Conservation (phyloP, 257 asterid genomes). For the Solanum pinnatisectum region DNA sequence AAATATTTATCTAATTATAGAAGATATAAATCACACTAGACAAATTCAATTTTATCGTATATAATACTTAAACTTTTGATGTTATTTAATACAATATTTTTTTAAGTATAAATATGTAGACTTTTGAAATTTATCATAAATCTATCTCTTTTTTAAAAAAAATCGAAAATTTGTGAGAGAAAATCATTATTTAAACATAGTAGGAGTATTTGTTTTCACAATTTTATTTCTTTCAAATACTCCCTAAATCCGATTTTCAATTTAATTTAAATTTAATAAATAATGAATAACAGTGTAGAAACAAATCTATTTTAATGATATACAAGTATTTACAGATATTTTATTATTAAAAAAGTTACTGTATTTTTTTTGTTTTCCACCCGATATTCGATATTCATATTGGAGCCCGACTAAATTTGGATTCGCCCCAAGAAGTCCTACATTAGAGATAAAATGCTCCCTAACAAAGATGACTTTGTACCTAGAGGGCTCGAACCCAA, state of each 20-base stretch:
- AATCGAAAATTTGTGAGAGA: neutral
- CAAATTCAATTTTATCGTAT: neutral
- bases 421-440: fast-evolving
- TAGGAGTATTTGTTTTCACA: neutral
- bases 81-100: neutral
- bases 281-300: neutral
- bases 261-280: neutral
- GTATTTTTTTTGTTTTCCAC: too few relatives aligned
- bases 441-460: too few relatives aligned
- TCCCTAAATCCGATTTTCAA: neutral
- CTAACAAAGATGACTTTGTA: fast-evolving
- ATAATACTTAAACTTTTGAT: neutral
- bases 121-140: neutral
- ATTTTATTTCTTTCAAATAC: neutral
- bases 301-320: too few relatives aligned
- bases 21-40: too few relatives aligned
- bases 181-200: neutral
- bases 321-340: too few relatives aligned
- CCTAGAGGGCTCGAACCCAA: fast-evolving
- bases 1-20: too few relatives aligned
- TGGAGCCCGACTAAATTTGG: fast-evolving
- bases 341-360: too few relatives aligned
- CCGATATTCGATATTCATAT: fast-evolving
- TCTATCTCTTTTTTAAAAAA: neutral
- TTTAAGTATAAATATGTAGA: neutral